Percentiles rank a stretch among this genome's conserved stretches.
These are phyloP conservation scores for Beverwykella pulmonaria DNA, from an alignment of 495 filamentous ascomycete genomes.

Conservation along the genomic window DNA sequence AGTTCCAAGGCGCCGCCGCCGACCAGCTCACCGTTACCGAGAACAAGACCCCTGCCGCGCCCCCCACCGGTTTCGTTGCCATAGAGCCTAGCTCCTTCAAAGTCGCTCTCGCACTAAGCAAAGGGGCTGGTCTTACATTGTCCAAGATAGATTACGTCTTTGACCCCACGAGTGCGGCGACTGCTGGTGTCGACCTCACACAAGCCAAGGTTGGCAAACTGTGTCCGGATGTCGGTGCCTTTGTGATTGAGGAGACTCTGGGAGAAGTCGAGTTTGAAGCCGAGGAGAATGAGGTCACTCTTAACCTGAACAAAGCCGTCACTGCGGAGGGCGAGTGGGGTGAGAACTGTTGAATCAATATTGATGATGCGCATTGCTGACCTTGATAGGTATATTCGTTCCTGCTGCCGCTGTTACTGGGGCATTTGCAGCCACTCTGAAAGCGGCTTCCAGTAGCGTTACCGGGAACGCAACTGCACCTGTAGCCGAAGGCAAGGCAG, in stretches of 20 bases:
- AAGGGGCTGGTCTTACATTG: conserved; percentile 44
- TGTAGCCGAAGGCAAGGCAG: not conserved
- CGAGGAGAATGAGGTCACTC: conserved; percentile 51
- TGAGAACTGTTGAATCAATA: not conserved
- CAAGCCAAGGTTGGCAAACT: conserved; percentile 33
- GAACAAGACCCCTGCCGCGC: conserved; percentile 42
- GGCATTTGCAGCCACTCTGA: not conserved
- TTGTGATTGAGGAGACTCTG: conserved; percentile 44
- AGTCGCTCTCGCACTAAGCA: conserved; percentile 38
- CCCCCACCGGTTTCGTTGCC: conserved; percentile 44
- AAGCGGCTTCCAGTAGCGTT: not conserved
- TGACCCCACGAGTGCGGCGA: conserved; percentile 37
- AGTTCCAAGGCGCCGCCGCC: conserved; percentile 41
- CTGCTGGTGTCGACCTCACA: conserved; percentile 43
- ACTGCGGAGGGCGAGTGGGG: conserved; percentile 44
- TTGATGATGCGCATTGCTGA: not conserved
- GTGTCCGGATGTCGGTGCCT: conserved; percentile 41
- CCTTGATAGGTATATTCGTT: conserved; percentile 40
- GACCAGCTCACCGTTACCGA: conserved; percentile 44
- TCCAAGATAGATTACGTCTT: conserved; percentile 50
- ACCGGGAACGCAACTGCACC: not conserved
- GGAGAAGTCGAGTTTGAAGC: conserved; percentile 51
- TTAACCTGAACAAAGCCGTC: conserved; percentile 40
- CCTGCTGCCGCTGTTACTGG: conserved; percentile 33
- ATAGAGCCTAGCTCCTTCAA: conserved; percentile 46